phyloP scores from a whole-genome alignment of 2,329 filamentous ascomycete species.

The Juglanconis sp. region DNA sequence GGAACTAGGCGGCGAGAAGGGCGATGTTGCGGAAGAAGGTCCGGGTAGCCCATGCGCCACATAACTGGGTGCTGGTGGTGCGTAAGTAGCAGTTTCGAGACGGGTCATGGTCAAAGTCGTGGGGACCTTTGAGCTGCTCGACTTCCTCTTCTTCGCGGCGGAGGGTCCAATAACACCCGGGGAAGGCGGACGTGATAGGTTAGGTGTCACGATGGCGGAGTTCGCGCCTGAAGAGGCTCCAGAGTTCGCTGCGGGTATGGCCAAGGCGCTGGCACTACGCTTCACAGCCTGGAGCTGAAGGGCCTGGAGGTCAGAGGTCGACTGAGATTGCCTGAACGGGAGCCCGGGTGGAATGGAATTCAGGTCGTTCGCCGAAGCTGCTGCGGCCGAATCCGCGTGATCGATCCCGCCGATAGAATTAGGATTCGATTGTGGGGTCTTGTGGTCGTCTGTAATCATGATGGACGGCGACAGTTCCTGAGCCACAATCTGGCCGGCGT shows the following conservation, averaged over 20 bases:
- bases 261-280: conserved; percentile 27
- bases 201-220: conserved; percentile 50
- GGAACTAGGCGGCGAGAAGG: conserved; percentile 47
- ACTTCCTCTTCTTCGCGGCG: conserved; percentile 74
- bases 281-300: conserved; percentile 58
- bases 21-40: conserved; percentile 36
- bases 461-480: conserved; percentile 85
- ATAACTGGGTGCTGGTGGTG: conserved; percentile 31
- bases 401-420: conserved; percentile 26
- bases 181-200: conserved; percentile 70
- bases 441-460: conserved; percentile 98
- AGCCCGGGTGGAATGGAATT: conserved; percentile 34
- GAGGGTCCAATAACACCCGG: conserved; percentile 64
- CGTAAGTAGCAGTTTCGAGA: conserved; percentile 54
- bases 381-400: conserved; percentile 12
- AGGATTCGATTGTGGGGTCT: conserved; percentile 62
- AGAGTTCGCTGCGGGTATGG: not conserved
- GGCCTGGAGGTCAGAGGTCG: conserved; percentile 60
- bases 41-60: conserved; percentile 32
- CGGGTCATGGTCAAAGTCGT: conserved; percentile 78
- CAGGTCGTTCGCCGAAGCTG: conserved; percentile 23
- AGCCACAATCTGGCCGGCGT: conserved; percentile 69
- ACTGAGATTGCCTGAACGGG: conserved; percentile 56
- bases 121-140: conserved; percentile 69
- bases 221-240: conserved; percentile 26